These are phyloP conservation scores for Debaryomyces subglobosus DNA, from an alignment of 1,139 yeast species.

Conservation along the genomic window DNA sequence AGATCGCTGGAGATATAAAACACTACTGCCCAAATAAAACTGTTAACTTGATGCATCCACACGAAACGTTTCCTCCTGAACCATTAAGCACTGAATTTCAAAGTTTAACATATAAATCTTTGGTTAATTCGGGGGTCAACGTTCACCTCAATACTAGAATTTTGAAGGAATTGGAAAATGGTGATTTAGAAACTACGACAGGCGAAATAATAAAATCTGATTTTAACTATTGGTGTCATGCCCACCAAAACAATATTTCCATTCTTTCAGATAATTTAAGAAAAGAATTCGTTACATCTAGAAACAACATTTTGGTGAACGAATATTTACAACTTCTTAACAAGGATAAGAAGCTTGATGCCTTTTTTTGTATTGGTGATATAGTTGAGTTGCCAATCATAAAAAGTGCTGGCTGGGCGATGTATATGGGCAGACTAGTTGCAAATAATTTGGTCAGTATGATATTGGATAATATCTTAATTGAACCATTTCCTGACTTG, in stretches of 20 bases:
- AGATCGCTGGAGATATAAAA: constrained; percentile 42
- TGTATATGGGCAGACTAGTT: constrained; percentile 44
- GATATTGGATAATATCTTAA: constrained; percentile 28
- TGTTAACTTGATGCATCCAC: constrained; percentile 37
- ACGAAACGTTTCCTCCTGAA: constrained; percentile 34
- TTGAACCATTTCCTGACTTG: constrained; percentile 41
- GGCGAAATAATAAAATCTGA: constrained; percentile 27
- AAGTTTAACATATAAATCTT: constrained; percentile 21
- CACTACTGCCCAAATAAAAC: constrained; percentile 27
- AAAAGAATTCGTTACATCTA: constrained; percentile 26
- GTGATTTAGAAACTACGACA: constrained; percentile 27
- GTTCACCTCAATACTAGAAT: constrained; percentile 21
- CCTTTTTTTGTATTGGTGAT: constrained; percentile 46
- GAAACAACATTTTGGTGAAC: constrained; percentile 36
- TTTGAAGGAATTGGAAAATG: constrained; percentile 23
- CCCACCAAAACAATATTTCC: constrained; percentile 36
- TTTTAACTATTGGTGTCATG: constrained; percentile 40
- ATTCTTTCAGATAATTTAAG: constrained; percentile 17
- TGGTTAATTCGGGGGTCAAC: constrained; percentile 17
- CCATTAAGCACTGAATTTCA: constrained; percentile 32
- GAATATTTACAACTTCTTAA: constrained; percentile 39
- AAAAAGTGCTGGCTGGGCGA: constrained; percentile 53
- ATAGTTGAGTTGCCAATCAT: constrained; percentile 44
- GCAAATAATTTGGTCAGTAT: constrained; percentile 37
- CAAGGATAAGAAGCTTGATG: constrained; percentile 18